Conservation (phyloP, 805 yeast genomes). For the Wilhelminamyces savonicus region DNA sequence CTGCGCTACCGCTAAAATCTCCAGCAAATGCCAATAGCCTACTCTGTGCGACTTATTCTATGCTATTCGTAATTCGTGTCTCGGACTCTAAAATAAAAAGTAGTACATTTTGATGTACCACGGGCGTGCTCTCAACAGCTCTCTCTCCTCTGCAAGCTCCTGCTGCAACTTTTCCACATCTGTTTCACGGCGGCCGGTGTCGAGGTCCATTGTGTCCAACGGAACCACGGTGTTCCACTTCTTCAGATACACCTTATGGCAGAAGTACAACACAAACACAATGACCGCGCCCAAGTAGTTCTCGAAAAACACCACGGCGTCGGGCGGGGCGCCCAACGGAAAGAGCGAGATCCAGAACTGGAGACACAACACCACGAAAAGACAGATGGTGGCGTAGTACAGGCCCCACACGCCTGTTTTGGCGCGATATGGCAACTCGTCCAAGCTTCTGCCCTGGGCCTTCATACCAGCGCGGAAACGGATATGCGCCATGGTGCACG, state of each 20-base stretch:
- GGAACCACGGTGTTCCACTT: slow-evolving; percentile 14
- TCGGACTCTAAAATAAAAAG: slow-evolving; percentile 6
- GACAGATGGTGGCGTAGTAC: slow-evolving; percentile 16
- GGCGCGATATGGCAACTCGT: slow-evolving; percentile 50
- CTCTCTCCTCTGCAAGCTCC: slow-evolving; percentile 16
- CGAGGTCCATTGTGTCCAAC: slow-evolving; percentile 17
- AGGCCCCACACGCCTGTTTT: slow-evolving; percentile 37
- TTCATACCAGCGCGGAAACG: slow-evolving; percentile 21
- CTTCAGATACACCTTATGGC: slow-evolving; percentile 16
- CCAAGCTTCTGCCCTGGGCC: slow-evolving; percentile 34
- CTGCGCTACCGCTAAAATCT: no score
- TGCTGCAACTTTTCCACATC: slow-evolving; percentile 15
- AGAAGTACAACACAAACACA: slow-evolving; percentile 14
- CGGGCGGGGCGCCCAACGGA: slow-evolving; percentile 17
- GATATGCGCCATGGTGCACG: slow-evolving; percentile 16
- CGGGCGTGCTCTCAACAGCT: slow-evolving; percentile 7
- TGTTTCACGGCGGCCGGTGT: slow-evolving; percentile 18
- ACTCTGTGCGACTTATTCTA: no score
- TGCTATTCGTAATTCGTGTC: no score
- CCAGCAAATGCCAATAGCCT: no score
- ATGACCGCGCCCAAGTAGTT: slow-evolving; percentile 20
- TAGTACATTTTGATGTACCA: slow-evolving; percentile 10
- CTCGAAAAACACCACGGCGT: slow-evolving; percentile 16
- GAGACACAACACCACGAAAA: slow-evolving; percentile 14
- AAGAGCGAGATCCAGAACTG: slow-evolving; percentile 23